A percentile compares a stretch with the other conserved stretches of the same genome.
These are phyloP conservation scores for Fusarium sp. DNA, from an alignment of 2,329 filamentous ascomycete genomes.

Conservation along the genomic window DNA sequence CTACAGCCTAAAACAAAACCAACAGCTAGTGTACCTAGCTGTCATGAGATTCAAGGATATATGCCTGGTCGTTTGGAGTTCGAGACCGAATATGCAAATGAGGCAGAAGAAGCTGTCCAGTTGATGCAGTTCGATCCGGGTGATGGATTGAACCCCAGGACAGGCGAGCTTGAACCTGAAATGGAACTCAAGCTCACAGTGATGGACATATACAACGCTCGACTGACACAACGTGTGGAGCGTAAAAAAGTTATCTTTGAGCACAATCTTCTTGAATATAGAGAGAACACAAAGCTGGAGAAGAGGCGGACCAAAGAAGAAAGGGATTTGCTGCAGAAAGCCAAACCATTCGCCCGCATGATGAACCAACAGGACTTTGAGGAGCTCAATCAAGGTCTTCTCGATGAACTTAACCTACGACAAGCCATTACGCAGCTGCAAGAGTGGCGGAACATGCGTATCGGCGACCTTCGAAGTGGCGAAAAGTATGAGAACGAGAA, in stretches of 20 bases:
- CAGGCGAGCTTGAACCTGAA: constrained; percentile 89
- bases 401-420: constrained; percentile 90
- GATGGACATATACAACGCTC: constrained; percentile 97
- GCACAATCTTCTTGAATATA: constrained; percentile 91
- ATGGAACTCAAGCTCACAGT: constrained; percentile 98
- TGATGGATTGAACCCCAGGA: constrained; percentile 86
- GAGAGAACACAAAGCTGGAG: constrained; percentile 87
- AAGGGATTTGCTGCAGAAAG: constrained; percentile 87
- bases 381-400: constrained; percentile 81
- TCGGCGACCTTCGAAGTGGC: constrained; percentile 84
- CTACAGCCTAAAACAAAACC: constrained; percentile 94
- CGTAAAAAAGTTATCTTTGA: constrained; percentile 97
- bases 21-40: constrained; percentile 92
- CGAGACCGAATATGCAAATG: constrained; percentile 96
- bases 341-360: constrained; percentile 95
- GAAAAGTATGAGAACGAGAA: constrained; percentile 96
- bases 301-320: constrained; percentile 98
- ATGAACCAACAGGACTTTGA: constrained; percentile 96
- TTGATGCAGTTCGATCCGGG: constrained; percentile 98
- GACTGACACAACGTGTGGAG: constrained; percentile 89
- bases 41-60: constrained; percentile 97
- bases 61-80: constrained; percentile 98
- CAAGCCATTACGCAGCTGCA: constrained; percentile 91
- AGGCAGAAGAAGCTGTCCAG: constrained; percentile 97
- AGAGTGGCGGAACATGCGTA: constrained; percentile 88